A percentile compares a stretch with the other conserved stretches of the same genome.
Evolutionary conservation across 345 rosid species (phyloP).

Genomic region (Aurinia saxatilis): DNA sequence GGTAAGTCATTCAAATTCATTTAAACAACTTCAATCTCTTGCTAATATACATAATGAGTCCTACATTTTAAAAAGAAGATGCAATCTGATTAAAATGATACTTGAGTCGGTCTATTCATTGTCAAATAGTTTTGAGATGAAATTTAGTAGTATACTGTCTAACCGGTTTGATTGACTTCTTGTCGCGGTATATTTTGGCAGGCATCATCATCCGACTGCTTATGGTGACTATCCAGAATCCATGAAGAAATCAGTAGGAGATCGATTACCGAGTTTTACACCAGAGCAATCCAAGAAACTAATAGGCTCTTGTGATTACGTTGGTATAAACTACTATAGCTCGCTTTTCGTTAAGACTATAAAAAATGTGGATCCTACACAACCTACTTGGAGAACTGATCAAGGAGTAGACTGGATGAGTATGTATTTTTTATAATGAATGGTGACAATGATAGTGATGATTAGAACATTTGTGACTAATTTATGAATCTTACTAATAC

Average conservation of each 20-base stretch:
- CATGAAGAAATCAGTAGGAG: slow-evolving; percentile 43
- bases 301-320: slow-evolving; percentile 47
- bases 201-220: slow-evolving; percentile 49
- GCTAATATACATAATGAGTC: too few relatives aligned
- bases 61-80: too few relatives aligned
- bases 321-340: slow-evolving; percentile 55
- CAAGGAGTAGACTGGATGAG: slow-evolving; percentile 32
- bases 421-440: background rate
- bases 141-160: background rate
- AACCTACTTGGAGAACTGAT: slow-evolving; percentile 32
- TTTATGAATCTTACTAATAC: background rate
- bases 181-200: background rate
- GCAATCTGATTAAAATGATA: background rate
- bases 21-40: background rate
- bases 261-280: slow-evolving; percentile 51
- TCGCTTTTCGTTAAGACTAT: slow-evolving; percentile 28
- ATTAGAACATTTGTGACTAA: background rate
- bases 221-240: slow-evolving; percentile 53
- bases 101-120: background rate
- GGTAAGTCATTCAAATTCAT: slow-evolving; percentile 18
- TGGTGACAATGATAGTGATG: background rate
- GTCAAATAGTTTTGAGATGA: background rate
- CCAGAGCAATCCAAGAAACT: slow-evolving; percentile 35
- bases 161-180: slow-evolving; percentile 3
- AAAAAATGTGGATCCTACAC: slow-evolving; percentile 20